Percentiles rank a stretch among this genome's conserved stretches.
phyloP scores from a whole-genome alignment of 768 basidiomycete species.

The Boletus coccyginus region DNA sequence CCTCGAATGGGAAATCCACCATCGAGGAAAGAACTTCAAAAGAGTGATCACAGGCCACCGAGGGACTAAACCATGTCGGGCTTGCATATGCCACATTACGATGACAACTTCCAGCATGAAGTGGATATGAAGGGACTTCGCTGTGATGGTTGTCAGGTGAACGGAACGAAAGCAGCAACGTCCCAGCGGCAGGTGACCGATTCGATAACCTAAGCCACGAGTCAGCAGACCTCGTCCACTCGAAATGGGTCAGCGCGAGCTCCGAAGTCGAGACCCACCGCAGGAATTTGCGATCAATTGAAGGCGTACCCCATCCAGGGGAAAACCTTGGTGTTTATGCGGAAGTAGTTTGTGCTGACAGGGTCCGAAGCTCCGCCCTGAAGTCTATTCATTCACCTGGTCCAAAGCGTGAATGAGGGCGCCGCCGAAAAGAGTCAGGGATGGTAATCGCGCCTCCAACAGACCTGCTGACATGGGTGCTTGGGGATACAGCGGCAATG shows the following conservation, averaged over 20 bases:
- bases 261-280: not conserved
- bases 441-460: not conserved
- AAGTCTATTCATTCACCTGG: not conserved
- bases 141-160: conserved; percentile 24
- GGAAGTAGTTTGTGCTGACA: not conserved
- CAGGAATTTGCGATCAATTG: not conserved
- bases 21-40: conserved; percentile 4
- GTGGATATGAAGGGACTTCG: conserved; percentile 1
- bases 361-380: not conserved
- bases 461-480: not conserved
- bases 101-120: not conserved
- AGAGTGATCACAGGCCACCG: not conserved
- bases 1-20: conserved; percentile 1
- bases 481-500: conserved; percentile 1
- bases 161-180: conserved; percentile 1
- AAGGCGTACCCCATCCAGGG: not conserved
- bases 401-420: not conserved
- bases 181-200: not conserved
- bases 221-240: conserved; percentile 6
- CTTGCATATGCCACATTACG: not conserved
- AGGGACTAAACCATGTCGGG: not conserved
- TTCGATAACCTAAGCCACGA: not conserved
- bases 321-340: not conserved
- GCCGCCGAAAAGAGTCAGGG: not conserved
- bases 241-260: not conserved